Percentiles rank a stretch among this genome's conserved stretches.
phyloP scores from a whole-genome alignment of 2,329 filamentous ascomycete genomes.

The Cryphonectria naterciae region DNA sequence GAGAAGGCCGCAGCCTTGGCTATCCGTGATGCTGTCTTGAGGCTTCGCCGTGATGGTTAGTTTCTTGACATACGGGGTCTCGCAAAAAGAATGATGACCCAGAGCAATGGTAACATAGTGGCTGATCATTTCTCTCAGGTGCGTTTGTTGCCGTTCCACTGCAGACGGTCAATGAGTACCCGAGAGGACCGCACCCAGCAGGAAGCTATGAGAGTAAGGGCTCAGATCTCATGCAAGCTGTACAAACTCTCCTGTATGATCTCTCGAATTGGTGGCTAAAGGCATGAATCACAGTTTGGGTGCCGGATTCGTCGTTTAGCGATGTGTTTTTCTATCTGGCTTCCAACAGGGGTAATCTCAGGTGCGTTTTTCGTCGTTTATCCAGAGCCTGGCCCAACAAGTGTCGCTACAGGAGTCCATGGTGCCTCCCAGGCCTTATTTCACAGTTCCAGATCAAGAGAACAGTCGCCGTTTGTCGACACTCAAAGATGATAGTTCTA shows the following conservation, averaged over 20 bases:
- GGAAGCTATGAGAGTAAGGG: slow-evolving; percentile 41
- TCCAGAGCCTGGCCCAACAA: too few species aligned
- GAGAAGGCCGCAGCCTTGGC: slow-evolving; percentile 40
- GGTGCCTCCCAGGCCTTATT: not conserved
- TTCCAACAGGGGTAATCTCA: slow-evolving; percentile 38
- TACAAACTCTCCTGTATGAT: not conserved
- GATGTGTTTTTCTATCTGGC: slow-evolving; percentile 42
- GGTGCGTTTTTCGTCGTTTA: slow-evolving; percentile 29
- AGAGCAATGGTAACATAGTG: too few species aligned
- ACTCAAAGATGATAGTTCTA: not conserved
- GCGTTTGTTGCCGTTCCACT: slow-evolving; percentile 41
- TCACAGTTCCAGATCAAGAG: not conserved
- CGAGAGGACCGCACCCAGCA: slow-evolving; percentile 41
- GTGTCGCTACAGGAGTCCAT: not conserved
- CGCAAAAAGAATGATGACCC: not conserved
- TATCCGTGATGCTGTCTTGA: slow-evolving; percentile 40
- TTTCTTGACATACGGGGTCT: not conserved
- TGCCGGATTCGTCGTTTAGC: slow-evolving; percentile 41
- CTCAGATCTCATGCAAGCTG: not conserved
- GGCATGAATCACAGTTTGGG: slow-evolving; percentile 35
- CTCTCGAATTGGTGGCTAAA: not conserved
- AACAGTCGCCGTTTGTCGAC: not conserved
- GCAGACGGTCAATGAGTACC: slow-evolving; percentile 39
- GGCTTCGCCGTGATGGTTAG: slow-evolving; percentile 39
- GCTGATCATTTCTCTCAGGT: slow-evolving; percentile 28